Percentiles rank a stretch among this genome's conserved stretches.
These are phyloP conservation scores for Cladosporium austrohemisphaericum DNA, from an alignment of 2,329 filamentous ascomycete species.

Conservation along the genomic window DNA sequence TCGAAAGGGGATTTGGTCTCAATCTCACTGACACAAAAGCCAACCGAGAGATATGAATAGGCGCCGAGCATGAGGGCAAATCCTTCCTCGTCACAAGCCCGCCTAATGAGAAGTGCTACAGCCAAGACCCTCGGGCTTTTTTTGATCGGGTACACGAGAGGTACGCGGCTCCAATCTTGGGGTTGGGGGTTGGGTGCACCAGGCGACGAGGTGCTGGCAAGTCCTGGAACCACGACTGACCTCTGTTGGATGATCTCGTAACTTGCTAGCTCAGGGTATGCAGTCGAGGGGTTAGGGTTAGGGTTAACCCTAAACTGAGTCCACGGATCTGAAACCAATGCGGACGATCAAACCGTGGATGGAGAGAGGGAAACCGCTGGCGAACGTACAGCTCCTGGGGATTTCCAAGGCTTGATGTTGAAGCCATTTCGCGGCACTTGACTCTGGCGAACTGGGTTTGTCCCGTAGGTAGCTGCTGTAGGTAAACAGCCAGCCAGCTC, in stretches of 20 bases:
- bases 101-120: conserved; percentile 12
- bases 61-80: conserved; percentile 19
- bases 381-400: no score
- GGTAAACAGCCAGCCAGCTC: conserved; percentile 32
- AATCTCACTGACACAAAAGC: conserved; percentile 11
- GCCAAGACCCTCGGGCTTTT: conserved; percentile 6
- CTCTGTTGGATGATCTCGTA: no score
- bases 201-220: no score
- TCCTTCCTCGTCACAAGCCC: conserved; percentile 10
- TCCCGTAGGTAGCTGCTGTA: conserved; percentile 22
- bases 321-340: no score
- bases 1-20: neutral
- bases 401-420: no score
- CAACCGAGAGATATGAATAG: conserved; percentile 14
- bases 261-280: no score
- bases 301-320: no score
- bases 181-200: no score
- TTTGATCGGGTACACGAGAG: conserved; percentile 4
- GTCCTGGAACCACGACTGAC: no score
- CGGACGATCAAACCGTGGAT: no score
- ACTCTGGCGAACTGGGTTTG: neutral
- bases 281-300: no score
- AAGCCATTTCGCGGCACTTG: neutral
- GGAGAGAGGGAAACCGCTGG: no score
- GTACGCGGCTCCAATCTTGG: neutral